Conservation (phyloP, 2,329 filamentous ascomycete species). For the Neonectria magnoliae region DNA sequence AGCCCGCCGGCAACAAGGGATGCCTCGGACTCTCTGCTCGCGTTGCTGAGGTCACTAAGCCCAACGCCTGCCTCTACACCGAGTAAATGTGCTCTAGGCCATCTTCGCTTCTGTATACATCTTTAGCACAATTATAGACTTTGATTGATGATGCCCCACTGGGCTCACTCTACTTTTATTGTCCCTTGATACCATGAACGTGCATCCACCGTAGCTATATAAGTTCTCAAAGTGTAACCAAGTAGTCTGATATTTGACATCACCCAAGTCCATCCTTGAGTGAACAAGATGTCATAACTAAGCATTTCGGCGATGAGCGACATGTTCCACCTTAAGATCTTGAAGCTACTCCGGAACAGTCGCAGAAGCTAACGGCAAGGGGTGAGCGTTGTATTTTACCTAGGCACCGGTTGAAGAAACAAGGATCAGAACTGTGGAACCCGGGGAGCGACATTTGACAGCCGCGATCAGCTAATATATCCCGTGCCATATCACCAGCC, state of each 20-base stretch:
- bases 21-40: slow-evolving; percentile 51
- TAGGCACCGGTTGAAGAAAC: not conserved
- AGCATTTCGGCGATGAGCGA: no score
- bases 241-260: no score
- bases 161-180: not conserved
- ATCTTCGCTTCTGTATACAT: not conserved
- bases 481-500: no score
- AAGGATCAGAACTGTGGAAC: not conserved
- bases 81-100: slow-evolving; percentile 8
- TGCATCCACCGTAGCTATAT: no score
- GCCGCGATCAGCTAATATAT: no score
- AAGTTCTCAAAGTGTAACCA: no score
- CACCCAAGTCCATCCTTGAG: no score
- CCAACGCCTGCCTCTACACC: slow-evolving; percentile 52
- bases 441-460: not conserved
- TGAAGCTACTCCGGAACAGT: no score
- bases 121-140: not conserved
- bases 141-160: not conserved
- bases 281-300: no score
- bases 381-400: no score
- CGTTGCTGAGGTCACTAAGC: slow-evolving; percentile 37
- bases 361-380: no score
- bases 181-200: not conserved
- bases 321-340: no score
- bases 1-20: slow-evolving; percentile 50